Evolutionary conservation across 352 stramenopile genomes (phyloP), one percentile per base, ranked within the genome.

Genomic region (Globisporangium viniferum): DNA sequence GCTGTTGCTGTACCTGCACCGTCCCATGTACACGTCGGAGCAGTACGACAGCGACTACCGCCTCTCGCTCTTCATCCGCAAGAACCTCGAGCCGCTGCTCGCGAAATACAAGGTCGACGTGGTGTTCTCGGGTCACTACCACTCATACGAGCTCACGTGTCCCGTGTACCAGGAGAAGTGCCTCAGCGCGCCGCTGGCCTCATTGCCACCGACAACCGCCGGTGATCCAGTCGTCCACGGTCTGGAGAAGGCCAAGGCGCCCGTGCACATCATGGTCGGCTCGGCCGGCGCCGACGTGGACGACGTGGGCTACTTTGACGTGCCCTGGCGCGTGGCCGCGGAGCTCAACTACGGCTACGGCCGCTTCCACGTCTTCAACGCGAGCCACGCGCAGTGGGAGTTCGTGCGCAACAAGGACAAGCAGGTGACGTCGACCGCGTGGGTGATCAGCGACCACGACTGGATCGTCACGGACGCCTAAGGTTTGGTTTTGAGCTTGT

Each of bases 1-100:
- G 92, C 71, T 98, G 15, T 73, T 98, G 44, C 60, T 98, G 5
- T 95, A 95, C 64, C 76, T 84, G 14, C 92, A 98, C 79, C 81
- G 92, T 6, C 94, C 95, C 65, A 90, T 98, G 79, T 91, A 91
- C 59, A 79, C 73, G 49, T 88, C 78, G 3, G 72, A 79, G 22
- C 71, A 72, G 18, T 80, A 73, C 20, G 73, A 64, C 41, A 46
- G 59, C 3, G 71, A 85, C 31, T 84, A 86, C 36, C 73, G 76
- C n/a, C 56, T 73, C 3, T 83, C 75, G 5, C 48, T 82, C 14
- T 35, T 83, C 31, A 68, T 88, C 29, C 79, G 78, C 33, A 62
- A 78, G 14, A 64, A 76, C 15, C 65, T 88, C 7, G 79, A 90
- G 54, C 77, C 81, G 27, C 65, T 85, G 49, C 53, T 88, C 15